These are phyloP conservation scores for carrot (Daucus carota) DNA, from an alignment of 129 eudicot genomes.

Conservation along the genomic window DH1_v3.0 NC_030388.2:27189501-27190000, in stretches of 20 bases:
- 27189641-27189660: conserved; percentile 2
- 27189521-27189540: conserved; percentile 4
- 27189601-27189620: not conserved
- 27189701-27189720: not conserved
- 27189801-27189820: too few species aligned
- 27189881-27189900: too few species aligned
- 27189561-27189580: not conserved
- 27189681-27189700: not conserved
- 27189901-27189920: too few species aligned
- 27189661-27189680: not conserved
- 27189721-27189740: not conserved
- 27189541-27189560: not conserved
- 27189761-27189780: too few species aligned
- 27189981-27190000: not conserved
- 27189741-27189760: not conserved
- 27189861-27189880: too few species aligned
- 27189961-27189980: too few species aligned
- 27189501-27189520: not conserved
- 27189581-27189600: not conserved
- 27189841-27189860: too few species aligned
- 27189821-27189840: too few species aligned
- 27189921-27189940: too few species aligned
- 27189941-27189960: too few species aligned
- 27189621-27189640: not conserved
- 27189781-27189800: too few species aligned